Percentiles rank a stretch among this genome's conserved stretches.
phyloP scores from a whole-genome alignment of 106 monocot genomes.

The Dioscorea dumetorum region DNA sequence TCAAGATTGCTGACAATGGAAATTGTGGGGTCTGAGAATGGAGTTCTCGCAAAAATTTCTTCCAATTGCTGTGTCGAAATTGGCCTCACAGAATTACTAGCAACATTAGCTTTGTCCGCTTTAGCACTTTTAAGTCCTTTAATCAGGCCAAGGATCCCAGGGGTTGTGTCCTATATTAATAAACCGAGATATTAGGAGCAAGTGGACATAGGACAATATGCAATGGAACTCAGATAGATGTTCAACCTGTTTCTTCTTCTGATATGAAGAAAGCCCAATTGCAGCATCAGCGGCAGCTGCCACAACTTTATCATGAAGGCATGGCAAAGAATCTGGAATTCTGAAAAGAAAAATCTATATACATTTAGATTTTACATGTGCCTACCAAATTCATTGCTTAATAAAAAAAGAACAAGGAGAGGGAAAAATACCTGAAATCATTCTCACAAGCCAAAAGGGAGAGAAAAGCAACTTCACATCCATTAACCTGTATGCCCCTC shows the following conservation, averaged over 20 bases:
- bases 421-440: constrained; percentile 58
- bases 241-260: constrained; percentile 71
- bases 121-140: constrained; percentile 74
- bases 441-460: constrained; percentile 50
- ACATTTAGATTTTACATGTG: not conserved
- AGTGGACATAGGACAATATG: not conserved
- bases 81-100: constrained; percentile 11
- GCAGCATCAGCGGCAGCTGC: constrained; percentile 88
- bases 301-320: constrained; percentile 94
- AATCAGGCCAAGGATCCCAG: constrained; percentile 57
- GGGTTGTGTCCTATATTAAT: constrained; percentile 27
- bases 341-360: constrained; percentile 26
- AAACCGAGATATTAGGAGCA: constrained; percentile 5
- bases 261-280: constrained; percentile 26
- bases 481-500: constrained; percentile 61
- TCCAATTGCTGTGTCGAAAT: constrained; percentile 42
- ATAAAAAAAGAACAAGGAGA: not conserved
- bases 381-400: not conserved
- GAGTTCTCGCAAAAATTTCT: constrained; percentile 49
- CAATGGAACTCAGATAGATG: not conserved
- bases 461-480: constrained; percentile 80
- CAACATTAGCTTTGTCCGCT: constrained; percentile 23
- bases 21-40: constrained; percentile 24
- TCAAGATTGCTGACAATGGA: constrained; percentile 11
- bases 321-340: constrained; percentile 80